Conservation (phyloP, 1,284 basidiomycete genomes). For the Cystobasidium slooffiae region DNA sequence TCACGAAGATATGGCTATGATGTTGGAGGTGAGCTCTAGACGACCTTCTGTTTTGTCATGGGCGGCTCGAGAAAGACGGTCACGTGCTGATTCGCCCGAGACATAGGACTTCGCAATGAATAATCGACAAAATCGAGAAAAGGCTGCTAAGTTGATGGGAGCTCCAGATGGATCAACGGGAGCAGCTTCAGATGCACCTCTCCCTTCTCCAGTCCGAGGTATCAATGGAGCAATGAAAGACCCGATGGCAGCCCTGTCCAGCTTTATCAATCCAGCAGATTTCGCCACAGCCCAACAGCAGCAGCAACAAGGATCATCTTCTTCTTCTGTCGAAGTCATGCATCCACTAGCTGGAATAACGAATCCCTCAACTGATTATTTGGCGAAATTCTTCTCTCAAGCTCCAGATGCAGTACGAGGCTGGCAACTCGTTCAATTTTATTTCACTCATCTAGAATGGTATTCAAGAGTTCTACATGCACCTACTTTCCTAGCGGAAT, state of each 20-base stretch:
- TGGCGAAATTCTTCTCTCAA: constrained; percentile 28
- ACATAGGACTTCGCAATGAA: constrained; percentile 45
- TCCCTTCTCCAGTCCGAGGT: constrained; percentile 10
- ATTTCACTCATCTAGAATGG: constrained; percentile 54
- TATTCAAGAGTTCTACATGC: constrained; percentile 47
- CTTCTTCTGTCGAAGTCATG: constrained; percentile 4
- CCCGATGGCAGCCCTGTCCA: constrained; percentile 16
- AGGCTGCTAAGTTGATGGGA: constrained; percentile 27
- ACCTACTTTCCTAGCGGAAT: constrained; percentile 39
- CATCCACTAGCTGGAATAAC: constrained; percentile 36
- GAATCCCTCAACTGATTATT: constrained; percentile 28
- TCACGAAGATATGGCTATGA: constrained; percentile 44
- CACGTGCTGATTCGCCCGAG: not conserved
- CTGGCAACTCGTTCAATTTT: constrained; percentile 51
- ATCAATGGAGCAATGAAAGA: not conserved
- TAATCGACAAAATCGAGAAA: constrained; percentile 43
- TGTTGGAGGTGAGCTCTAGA: constrained; percentile 36
- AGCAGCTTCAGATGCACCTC: not conserved
- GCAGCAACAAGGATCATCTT: not conserved
- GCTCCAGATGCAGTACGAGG: constrained; percentile 42
- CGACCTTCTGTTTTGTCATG: not conserved
- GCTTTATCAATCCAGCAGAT: constrained; percentile 10
- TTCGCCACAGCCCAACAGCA: constrained; percentile 1
- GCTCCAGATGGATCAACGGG: constrained; percentile 5
- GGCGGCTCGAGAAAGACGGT: not conserved